Percentiles rank a stretch among this genome's conserved stretches.
These are phyloP conservation scores for Flaveria sonorensis DNA, from an alignment of 129 eudicot species.

Conservation along the genomic window DNA sequence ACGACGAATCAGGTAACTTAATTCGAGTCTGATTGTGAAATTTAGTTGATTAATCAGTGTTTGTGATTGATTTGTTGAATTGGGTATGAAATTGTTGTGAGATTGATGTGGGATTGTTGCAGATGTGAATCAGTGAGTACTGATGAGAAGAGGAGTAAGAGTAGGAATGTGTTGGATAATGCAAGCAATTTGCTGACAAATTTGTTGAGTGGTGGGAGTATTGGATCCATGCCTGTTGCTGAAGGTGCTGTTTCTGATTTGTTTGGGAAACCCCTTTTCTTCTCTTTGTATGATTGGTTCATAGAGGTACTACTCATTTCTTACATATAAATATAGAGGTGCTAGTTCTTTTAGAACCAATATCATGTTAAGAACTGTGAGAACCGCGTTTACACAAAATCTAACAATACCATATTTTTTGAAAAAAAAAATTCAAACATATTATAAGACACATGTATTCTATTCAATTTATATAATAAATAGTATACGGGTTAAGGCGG, in stretches of 20 bases:
- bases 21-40: not conserved
- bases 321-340: too few relatives aligned
- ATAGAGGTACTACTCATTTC: slow-evolving; percentile 62
- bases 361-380: not conserved
- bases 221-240: slow-evolving; percentile 90
- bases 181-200: slow-evolving; percentile 95
- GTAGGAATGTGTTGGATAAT: slow-evolving; percentile 73
- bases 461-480: too few relatives aligned
- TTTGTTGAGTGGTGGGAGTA: slow-evolving; percentile 78
- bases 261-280: slow-evolving; percentile 84
- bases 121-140: slow-evolving; percentile 80
- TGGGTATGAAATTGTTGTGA: not conserved
- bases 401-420: too few relatives aligned
- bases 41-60: not conserved
- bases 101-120: slow-evolving; percentile 30
- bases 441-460: too few relatives aligned
- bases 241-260: slow-evolving; percentile 99
- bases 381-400: not conserved
- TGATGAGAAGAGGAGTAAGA: slow-evolving; percentile 58
- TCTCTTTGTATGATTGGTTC: slow-evolving; percentile 96
- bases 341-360: not conserved
- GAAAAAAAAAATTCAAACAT: too few relatives aligned
- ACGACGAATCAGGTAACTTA: slow-evolving; percentile 27
- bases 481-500: too few relatives aligned
- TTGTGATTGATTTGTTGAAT: not conserved